A percentile compares a stretch with the other conserved stretches of the same genome.
Evolutionary conservation across 169 alveolate genomes (phyloP).

Genomic region (Cryptosporidium ubiquitum): DNA sequence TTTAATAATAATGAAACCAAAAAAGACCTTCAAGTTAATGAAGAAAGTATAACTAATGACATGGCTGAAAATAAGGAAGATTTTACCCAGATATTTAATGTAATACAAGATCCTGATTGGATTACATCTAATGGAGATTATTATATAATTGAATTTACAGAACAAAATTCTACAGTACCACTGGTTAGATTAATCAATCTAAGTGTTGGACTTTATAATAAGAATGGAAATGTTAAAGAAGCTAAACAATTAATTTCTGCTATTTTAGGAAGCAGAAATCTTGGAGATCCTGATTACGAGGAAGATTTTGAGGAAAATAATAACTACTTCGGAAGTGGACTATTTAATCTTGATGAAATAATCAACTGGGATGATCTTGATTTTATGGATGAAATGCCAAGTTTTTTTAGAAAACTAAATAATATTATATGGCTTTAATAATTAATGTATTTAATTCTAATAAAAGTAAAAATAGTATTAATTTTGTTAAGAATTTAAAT

Average conservation of each 20-base stretch:
- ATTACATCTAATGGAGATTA: conserved; percentile 48
- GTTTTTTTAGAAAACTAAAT: conserved; percentile 22
- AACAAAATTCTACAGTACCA: conserved; percentile 42
- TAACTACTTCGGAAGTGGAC: conserved; percentile 22
- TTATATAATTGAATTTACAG: conserved; percentile 51
- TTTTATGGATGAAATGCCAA: conserved; percentile 42
- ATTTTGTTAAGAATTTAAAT: conserved; percentile 10
- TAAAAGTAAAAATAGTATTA: neutral
- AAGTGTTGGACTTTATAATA: conserved; percentile 67
- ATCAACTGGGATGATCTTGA: conserved; percentile 64
- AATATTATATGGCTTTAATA: conserved; percentile 55
- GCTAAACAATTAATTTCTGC: conserved; percentile 38
- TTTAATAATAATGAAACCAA: neutral
- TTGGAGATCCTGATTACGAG: conserved; percentile 19
- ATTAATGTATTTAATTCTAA: neutral
- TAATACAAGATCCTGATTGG: conserved; percentile 54
- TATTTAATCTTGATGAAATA: conserved; percentile 35
- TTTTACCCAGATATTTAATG: conserved; percentile 25
- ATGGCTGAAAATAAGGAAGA: conserved; percentile 23
- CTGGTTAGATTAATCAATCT: conserved; percentile 44
- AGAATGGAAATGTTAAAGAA: conserved; percentile 16
- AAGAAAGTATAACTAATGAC: conserved; percentile 1
- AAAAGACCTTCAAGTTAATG: neutral
- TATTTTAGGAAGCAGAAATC: conserved; percentile 27
- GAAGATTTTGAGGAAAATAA: neutral